Conservation (phyloP, 2,329 filamentous ascomycete species). For the Ophiocordyceps unilateralis region DNA sequence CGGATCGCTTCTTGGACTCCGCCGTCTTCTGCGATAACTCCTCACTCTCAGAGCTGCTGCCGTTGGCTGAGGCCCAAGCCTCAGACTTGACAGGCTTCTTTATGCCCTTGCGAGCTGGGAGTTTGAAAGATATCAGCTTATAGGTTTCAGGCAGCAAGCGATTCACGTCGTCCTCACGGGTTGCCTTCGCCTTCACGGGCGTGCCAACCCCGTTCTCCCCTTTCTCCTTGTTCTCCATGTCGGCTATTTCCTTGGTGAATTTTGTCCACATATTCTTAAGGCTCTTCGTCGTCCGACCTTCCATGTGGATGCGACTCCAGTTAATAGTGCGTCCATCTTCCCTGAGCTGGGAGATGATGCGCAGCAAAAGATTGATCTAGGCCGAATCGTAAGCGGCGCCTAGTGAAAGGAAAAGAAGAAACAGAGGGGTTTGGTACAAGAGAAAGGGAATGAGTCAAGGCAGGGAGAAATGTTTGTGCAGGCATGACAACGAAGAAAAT, state of each 20-base stretch:
- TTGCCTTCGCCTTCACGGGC: slow-evolving; percentile 5
- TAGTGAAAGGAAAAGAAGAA: not conserved
- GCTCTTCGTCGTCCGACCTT: slow-evolving; percentile 19
- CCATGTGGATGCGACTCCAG: slow-evolving; percentile 18
- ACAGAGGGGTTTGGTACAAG: not conserved
- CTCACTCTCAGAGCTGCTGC: too few species aligned
- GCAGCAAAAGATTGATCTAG: slow-evolving; percentile 18
- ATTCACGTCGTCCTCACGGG: slow-evolving; percentile 7
- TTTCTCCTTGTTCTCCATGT: slow-evolving; percentile 12
- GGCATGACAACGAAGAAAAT: not conserved
- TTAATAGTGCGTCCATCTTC: slow-evolving; percentile 16
- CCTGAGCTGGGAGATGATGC: slow-evolving; percentile 16
- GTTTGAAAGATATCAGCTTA: not conserved
- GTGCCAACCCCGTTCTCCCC: not conserved
- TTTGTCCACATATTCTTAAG: slow-evolving; percentile 19
- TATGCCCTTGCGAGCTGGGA: slow-evolving; percentile 7
- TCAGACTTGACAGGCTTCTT: slow-evolving; percentile 5
- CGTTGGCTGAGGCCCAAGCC: not conserved
- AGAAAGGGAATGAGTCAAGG: not conserved
- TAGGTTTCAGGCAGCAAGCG: not conserved
- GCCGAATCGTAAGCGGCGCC: not conserved
- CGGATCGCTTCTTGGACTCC: not conserved
- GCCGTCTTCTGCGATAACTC: not conserved
- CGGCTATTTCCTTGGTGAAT: slow-evolving; percentile 17
- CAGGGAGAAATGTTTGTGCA: not conserved